Conservation (phyloP, 228 moss, liverwort and hornwort genomes). For the Sphagnum fallax region DNA sequence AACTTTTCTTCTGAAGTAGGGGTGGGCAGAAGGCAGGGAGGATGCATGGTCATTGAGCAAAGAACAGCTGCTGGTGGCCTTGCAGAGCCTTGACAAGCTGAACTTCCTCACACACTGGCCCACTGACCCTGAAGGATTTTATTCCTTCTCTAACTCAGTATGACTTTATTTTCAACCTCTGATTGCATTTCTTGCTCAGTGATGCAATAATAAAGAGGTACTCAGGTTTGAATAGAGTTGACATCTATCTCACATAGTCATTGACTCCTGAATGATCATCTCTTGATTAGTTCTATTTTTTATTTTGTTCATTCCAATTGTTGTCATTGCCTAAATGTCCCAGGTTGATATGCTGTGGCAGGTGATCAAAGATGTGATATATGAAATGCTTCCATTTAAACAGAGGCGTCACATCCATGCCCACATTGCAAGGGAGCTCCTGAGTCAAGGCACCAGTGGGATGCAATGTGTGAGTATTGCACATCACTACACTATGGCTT, state of each 20-base stretch:
- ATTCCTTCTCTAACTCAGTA: conserved; percentile 42
- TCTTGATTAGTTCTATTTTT: too few relatives aligned
- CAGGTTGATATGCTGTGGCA: conserved; percentile 1
- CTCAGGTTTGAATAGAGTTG: too few relatives aligned
- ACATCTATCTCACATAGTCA: too few relatives aligned
- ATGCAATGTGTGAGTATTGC: conserved; percentile 38
- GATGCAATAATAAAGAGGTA: too few relatives aligned
- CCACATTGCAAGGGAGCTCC: conserved; percentile 38
- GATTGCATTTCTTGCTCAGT: neutral
- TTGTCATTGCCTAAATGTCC: too few relatives aligned
- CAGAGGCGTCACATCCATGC: conserved; percentile 44
- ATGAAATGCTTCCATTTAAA: conserved; percentile 42
- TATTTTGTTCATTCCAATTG: too few relatives aligned
- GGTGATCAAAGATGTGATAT: conserved; percentile 37
- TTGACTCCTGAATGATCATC: too few relatives aligned
- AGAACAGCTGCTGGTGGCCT: conserved; percentile 15
- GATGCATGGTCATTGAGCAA: conserved; percentile 10
- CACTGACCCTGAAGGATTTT: conserved; percentile 10
- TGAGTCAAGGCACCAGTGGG: conserved; percentile 22
- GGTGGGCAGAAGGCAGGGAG: conserved; percentile 15
- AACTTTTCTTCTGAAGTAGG: neutral
- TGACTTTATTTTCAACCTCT: neutral
- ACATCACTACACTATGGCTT: conserved; percentile 49
- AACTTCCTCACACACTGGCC: conserved; percentile 31
- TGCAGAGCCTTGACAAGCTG: conserved; percentile 37